phyloP scores from a whole-genome alignment of 2,329 filamentous ascomycete species.

The Aureobasidium sp. region DNA sequence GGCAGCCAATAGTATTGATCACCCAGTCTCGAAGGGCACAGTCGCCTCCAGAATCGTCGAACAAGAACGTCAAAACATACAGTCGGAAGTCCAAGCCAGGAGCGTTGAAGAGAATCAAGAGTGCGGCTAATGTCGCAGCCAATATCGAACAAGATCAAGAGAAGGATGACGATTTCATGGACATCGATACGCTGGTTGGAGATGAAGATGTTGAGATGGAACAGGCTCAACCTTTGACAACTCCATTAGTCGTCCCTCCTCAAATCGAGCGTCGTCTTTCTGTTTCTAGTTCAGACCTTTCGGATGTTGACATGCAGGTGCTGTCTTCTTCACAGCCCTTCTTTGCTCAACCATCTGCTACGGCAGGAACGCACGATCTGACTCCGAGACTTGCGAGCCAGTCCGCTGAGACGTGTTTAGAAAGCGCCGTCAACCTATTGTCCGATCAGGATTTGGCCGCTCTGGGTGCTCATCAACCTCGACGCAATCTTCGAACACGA shows the following conservation, averaged over 20 bases:
- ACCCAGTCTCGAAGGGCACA: neutral
- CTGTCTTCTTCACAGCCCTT: conserved; percentile 9
- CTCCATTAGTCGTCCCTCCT: conserved; percentile 22
- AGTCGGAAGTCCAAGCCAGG: neutral
- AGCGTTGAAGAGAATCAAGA: neutral
- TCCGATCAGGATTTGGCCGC: conserved; percentile 1
- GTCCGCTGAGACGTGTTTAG: neutral
- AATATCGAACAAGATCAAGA: neutral
- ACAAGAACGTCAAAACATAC: conserved; percentile 4
- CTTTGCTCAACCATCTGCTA: neutral
- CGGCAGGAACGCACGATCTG: conserved; percentile 2
- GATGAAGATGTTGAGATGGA: neutral
- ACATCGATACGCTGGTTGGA: conserved; percentile 1
- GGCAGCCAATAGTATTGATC: conserved; percentile 12
- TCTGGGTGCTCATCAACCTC: conserved; percentile 12
- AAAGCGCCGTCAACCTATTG: neutral
- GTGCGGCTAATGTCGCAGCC: neutral
- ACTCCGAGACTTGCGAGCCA: neutral
- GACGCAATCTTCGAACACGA: conserved; percentile 36
- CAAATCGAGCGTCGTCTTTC: conserved; percentile 16
- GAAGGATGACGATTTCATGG: conserved; percentile 4
- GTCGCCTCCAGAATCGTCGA: neutral
- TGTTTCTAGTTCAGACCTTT: conserved; percentile 12
- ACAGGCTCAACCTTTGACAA: conserved; percentile 19
- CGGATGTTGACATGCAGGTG: conserved; percentile 9